Percentiles rank a stretch among this genome's conserved stretches.
phyloP scores from a whole-genome alignment of 2,329 filamentous ascomycete genomes.

The Teratosphaeria destructans region DNA sequence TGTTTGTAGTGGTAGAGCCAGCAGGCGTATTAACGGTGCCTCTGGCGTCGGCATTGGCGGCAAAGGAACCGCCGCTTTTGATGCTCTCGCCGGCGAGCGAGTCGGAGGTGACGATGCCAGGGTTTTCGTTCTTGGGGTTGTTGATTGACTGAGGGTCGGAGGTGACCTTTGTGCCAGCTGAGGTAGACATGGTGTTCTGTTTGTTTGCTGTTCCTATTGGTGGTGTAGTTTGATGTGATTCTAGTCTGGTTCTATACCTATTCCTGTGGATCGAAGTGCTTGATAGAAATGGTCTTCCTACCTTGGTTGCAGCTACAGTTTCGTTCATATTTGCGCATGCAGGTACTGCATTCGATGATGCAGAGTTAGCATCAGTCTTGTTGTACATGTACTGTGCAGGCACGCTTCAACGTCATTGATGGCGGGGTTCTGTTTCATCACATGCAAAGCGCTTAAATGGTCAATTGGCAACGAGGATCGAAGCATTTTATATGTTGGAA shows the following conservation, averaged over 20 bases:
- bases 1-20: slow-evolving; percentile 46
- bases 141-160: slow-evolving; percentile 36
- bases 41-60: slow-evolving; percentile 46
- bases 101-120: slow-evolving; percentile 54
- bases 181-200: background rate
- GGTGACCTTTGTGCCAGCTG: slow-evolving; percentile 23
- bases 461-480: background rate
- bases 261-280: background rate
- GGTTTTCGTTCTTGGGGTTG: slow-evolving; percentile 49
- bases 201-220: background rate
- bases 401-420: background rate
- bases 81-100: slow-evolving; percentile 69
- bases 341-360: background rate
- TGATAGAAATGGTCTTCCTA: background rate
- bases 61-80: slow-evolving; percentile 48
- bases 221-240: background rate
- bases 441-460: background rate
- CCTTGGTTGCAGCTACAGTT: background rate
- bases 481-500: background rate
- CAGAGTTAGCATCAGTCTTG: background rate
- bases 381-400: background rate
- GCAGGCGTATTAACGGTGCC: slow-evolving; percentile 41
- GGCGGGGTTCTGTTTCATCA: background rate
- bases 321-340: background rate
- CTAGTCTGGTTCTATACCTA: background rate